A percentile compares a stretch with the other conserved stretches of the same genome.
These are phyloP conservation scores for Phytophthora brassicae DNA, from an alignment of 352 stramenopile genomes.

Conservation along the genomic window DNA sequence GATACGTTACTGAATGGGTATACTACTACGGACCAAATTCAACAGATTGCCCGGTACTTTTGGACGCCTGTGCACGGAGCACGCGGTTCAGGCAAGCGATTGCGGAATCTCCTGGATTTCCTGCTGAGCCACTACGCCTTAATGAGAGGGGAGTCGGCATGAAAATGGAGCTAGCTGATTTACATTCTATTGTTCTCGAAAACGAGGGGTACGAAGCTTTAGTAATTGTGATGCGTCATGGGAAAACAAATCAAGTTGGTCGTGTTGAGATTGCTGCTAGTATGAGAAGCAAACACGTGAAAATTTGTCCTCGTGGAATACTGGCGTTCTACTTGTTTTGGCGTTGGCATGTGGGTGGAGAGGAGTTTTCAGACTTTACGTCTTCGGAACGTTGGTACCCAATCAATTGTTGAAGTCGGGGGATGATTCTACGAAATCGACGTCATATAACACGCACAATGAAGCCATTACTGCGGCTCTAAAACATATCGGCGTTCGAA, in stretches of 20 bases:
- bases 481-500: neutral
- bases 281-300: constrained; percentile 4
- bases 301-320: constrained; percentile 1
- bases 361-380: constrained; percentile 2
- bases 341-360: constrained; percentile 4
- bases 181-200: constrained; percentile 9
- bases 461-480: no score
- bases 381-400: constrained; percentile 6
- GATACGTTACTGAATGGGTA: no score
- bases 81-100: neutral
- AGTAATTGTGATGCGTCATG: constrained; percentile 13
- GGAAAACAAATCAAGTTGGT: constrained; percentile 18
- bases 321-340: constrained; percentile 15
- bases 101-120: constrained; percentile 7
- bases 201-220: constrained; percentile 6
- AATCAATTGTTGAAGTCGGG: constrained; percentile 8
- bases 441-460: neutral
- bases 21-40: no score
- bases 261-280: constrained; percentile 5
- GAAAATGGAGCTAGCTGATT: constrained; percentile 2
- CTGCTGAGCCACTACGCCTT: constrained; percentile 9
- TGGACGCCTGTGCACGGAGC: no score
- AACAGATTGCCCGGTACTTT: no score
- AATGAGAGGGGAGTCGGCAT: constrained; percentile 2
- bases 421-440: neutral